Conservation (phyloP, 768 basidiomycete species). For the Macrocybe gigantea region DNA sequence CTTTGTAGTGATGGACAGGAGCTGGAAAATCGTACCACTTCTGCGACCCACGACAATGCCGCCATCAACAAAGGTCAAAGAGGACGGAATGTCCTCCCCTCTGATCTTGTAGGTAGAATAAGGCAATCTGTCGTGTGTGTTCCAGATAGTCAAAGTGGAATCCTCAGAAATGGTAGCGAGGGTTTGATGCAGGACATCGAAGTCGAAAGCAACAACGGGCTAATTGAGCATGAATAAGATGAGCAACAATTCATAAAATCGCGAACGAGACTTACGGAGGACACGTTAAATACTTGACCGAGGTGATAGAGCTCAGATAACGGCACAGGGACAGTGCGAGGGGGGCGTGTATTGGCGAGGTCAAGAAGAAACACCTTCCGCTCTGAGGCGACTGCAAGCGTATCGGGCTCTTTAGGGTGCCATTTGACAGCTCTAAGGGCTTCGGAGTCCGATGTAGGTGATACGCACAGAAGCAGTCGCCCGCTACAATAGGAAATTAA, state of each 20-base stretch:
- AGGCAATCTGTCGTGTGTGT: slow-evolving; percentile 67
- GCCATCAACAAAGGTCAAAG: slow-evolving; percentile 78
- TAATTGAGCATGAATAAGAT: slow-evolving; percentile 20
- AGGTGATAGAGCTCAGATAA: slow-evolving; percentile 68
- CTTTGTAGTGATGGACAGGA: slow-evolving; percentile 71
- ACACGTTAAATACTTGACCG: slow-evolving; percentile 58
- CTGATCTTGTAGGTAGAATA: slow-evolving; percentile 73
- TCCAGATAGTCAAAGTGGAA: slow-evolving; percentile 79
- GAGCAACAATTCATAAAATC: background rate
- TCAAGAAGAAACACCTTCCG: slow-evolving; percentile 74
- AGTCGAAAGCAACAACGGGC: slow-evolving; percentile 82
- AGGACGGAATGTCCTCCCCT: slow-evolving; percentile 79
- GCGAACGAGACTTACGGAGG: slow-evolving; percentile 48
- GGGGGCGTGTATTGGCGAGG: slow-evolving; percentile 52
- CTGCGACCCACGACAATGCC: slow-evolving; percentile 82
- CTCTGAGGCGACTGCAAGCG: slow-evolving; percentile 78
- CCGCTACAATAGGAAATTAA: slow-evolving; percentile 37
- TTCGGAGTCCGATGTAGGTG: slow-evolving; percentile 52
- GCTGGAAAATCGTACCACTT: slow-evolving; percentile 81
- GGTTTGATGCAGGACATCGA: slow-evolving; percentile 71
- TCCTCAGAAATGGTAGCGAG: slow-evolving; percentile 81
- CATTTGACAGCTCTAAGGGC: slow-evolving; percentile 81
- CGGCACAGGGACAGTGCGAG: slow-evolving; percentile 59
- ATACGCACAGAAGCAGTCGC: slow-evolving; percentile 60
- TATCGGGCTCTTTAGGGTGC: slow-evolving; percentile 80